phyloP scores from a whole-genome alignment of 164 flowering plant species.

The Vitis vinifera region DNA sequence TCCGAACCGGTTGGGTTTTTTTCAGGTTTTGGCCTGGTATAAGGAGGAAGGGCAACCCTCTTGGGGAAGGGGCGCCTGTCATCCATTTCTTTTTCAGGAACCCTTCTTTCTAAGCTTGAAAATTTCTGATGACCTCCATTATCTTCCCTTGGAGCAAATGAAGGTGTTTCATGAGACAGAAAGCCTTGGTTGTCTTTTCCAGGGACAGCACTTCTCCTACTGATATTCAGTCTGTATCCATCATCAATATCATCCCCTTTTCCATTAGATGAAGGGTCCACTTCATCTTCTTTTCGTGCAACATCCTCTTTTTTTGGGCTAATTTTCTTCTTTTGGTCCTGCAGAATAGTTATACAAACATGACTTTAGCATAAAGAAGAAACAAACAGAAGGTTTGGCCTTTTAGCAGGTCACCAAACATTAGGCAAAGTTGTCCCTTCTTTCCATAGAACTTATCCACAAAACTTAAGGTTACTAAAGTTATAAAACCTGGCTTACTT shows the following conservation, averaged over 20 bases:
- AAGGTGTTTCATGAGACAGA: neutral
- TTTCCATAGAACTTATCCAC: neutral
- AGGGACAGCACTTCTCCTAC: slow-evolving; percentile 2
- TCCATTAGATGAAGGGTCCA: slow-evolving; percentile 9
- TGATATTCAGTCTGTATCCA: slow-evolving; percentile 8
- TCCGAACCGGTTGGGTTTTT: slow-evolving; percentile 4
- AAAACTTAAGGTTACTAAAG: neutral
- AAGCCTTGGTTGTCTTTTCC: slow-evolving; percentile 1
- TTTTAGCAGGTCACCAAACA: no score
- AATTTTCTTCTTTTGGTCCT: neutral
- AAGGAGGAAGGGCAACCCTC: slow-evolving; percentile 46
- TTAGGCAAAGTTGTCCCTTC: neutral
- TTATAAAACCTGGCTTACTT: slow-evolving; percentile 29
- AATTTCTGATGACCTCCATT: slow-evolving; percentile 2
- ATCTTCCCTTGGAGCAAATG: neutral
- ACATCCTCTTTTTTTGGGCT: neutral
- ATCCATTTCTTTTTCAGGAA: slow-evolving; percentile 21
- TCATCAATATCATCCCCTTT: slow-evolving; percentile 9
- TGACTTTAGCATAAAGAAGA: no score
- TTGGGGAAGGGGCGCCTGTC: slow-evolving; percentile 15
- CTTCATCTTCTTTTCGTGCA: slow-evolving; percentile 6
- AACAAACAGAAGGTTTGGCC: no score
- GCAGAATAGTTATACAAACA: neutral
- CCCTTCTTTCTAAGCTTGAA: slow-evolving; percentile 12
- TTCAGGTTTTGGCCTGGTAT: slow-evolving; percentile 24